These are phyloP conservation scores for Phytophthora pini DNA, from an alignment of 352 stramenopile genomes.

Conservation along the genomic window DNA sequence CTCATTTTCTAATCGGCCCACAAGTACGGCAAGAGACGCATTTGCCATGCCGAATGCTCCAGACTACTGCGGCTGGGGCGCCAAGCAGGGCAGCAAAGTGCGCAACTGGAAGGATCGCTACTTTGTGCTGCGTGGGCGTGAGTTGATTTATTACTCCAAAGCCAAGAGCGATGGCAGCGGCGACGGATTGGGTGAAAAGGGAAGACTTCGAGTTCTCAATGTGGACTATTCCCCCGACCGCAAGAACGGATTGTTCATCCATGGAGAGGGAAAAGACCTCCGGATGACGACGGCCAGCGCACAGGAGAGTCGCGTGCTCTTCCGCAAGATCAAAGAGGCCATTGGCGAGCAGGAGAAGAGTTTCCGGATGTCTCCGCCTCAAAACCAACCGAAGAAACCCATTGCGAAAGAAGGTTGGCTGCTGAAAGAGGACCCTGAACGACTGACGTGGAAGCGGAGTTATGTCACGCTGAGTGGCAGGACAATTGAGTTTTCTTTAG, in stretches of 20 bases:
- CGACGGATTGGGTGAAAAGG: constrained; percentile 60
- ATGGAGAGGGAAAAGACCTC: constrained; percentile 61
- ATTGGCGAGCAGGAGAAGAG: constrained; percentile 42
- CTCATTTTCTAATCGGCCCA: constrained; percentile 10
- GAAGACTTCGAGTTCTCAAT: constrained; percentile 56
- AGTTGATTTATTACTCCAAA: constrained; percentile 65
- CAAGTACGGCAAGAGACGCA: neutral
- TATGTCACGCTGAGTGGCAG: constrained; percentile 61
- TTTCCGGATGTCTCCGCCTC: constrained; percentile 15
- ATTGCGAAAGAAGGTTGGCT: constrained; percentile 55
- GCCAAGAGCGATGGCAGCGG: constrained; percentile 44
- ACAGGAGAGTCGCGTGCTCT: constrained; percentile 63
- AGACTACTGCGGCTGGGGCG: constrained; percentile 65
- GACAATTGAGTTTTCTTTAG: constrained; percentile 59
- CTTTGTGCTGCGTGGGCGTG: constrained; percentile 66
- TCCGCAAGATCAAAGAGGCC: constrained; percentile 51
- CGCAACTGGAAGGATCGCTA: constrained; percentile 78
- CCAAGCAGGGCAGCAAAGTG: constrained; percentile 78
- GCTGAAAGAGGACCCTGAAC: constrained; percentile 35
- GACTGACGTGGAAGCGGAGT: constrained; percentile 56
- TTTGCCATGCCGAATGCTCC: constrained; percentile 18
- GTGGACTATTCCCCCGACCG: constrained; percentile 59
- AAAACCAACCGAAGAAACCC: constrained; percentile 6
- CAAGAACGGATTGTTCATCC: constrained; percentile 63
- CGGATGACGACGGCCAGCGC: constrained; percentile 66